phyloP scores from a whole-genome alignment of 306 rosid genomes.

The Trifolium dubium region DNA sequence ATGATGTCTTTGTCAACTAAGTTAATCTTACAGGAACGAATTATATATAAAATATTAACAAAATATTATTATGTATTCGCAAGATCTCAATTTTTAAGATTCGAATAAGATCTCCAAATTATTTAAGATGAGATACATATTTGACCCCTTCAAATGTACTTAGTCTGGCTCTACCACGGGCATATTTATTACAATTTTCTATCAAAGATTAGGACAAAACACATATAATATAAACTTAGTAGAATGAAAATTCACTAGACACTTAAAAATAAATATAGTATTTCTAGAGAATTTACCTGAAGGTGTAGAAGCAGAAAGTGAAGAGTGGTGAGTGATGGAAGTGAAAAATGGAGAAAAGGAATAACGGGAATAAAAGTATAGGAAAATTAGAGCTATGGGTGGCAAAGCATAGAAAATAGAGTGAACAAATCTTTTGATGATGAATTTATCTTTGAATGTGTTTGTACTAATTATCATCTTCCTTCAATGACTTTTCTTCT shows the following conservation, averaged over 20 bases:
- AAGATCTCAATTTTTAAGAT: no score
- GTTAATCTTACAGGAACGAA: no score
- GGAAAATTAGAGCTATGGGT: not conserved
- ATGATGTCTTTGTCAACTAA: no score
- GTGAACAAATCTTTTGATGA: not conserved
- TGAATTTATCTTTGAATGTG: not conserved
- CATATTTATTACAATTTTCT: no score
- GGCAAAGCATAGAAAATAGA: conserved; percentile 11
- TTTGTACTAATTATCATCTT: not conserved
- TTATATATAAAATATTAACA: no score
- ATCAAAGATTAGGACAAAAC: no score
- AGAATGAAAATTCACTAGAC: not conserved
- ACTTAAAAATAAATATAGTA: not conserved
- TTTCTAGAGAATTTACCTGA: not conserved
- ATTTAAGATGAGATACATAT: no score
- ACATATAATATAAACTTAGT: not conserved
- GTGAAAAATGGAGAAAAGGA: not conserved
- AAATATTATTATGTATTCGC: no score
- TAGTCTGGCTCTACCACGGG: no score
- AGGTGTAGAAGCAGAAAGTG: not conserved
- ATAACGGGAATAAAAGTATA: not conserved
- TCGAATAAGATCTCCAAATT: no score
- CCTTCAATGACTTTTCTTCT: not conserved
- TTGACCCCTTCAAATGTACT: no score
- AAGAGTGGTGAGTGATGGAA: not conserved